Evolutionary conservation across 805 yeast genomes (phyloP), one percentile per base, ranked within the genome.

Genomic region (Tetrapisispora pingtungensis): DNA sequence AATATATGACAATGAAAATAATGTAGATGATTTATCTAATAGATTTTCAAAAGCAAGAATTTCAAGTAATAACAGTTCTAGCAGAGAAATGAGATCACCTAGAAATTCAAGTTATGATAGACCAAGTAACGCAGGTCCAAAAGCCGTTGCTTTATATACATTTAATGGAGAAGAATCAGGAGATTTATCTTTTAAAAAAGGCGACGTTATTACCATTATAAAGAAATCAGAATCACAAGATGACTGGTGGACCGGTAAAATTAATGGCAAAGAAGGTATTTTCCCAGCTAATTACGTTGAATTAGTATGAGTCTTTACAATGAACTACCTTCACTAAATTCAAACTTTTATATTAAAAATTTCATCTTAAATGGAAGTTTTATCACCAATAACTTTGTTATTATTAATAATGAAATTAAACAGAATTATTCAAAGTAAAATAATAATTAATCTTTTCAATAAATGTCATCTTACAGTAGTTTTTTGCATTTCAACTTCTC

Each of bases 271-370:
- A 48, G 87, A 86, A 57, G 98, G 98, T 42, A 90, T 93, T 20
- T 90, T 90, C 74, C 98, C 98, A n/a, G 98, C 98, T 3, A 90
- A 90, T 62, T 90, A 90, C 61, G 97, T 90, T 36, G 95, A 89
- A 60, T 65, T 89, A 55, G 72, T 69, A 12, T 68, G 46, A 54
- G 2, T 1, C 24, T 10, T 19, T 33, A 28, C 10, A 10, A 10
- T 22, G n/a, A n/a, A n/a, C n/a, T n/a, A n/a, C n/a, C n/a, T n/a
- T n/a, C n/a, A n/a, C n/a, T n/a, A n/a, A n/a, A n/a, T n/a, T 8
- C 26, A 22, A 5, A 22, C 5, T 22, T 22, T 22, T 22, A 22
- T 6, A 5, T 8, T 22, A 6, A 10, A 28, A 12, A 28, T 7
- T 28, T 28, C 32, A 10, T 28, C 32, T 10, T 12, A 28, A 12